These are phyloP conservation scores for Fraxinus dipetala DNA, from an alignment of 305 asterid species.

Conservation along the genomic window DNA sequence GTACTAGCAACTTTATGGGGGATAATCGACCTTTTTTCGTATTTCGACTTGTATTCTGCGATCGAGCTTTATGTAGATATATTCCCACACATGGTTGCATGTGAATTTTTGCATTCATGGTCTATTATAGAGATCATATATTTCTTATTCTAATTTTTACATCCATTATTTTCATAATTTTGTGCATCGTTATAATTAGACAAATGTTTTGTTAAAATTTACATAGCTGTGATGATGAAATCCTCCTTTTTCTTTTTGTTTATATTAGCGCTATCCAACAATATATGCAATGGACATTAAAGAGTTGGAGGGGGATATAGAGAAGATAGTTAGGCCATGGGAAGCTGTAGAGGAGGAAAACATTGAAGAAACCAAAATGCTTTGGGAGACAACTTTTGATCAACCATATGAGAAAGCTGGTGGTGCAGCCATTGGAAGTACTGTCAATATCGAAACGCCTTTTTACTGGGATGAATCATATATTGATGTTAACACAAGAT, in stretches of 20 bases:
- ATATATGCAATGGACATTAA: slow-evolving; percentile 61
- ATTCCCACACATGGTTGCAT: neutral
- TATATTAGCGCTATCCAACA: slow-evolving; percentile 81
- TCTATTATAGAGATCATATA: neutral
- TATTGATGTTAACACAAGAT: slow-evolving; percentile 63
- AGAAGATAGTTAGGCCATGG: slow-evolving; percentile 47
- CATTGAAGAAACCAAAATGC: slow-evolving; percentile 44
- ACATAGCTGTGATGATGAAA: slow-evolving; percentile 17
- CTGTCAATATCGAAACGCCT: slow-evolving; percentile 38
- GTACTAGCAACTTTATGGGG: neutral
- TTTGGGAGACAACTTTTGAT: slow-evolving; percentile 76
- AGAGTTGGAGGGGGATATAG: slow-evolving; percentile 55
- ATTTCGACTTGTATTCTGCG: neutral
- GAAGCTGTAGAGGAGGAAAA: slow-evolving; percentile 49
- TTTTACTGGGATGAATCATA: slow-evolving; percentile 61
- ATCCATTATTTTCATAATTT: neutral
- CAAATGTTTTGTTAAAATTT: slow-evolving; percentile 9
- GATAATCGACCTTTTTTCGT: neutral
- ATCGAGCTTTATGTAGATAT: neutral
- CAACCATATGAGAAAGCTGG: slow-evolving; percentile 90
- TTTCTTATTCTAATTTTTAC: neutral
- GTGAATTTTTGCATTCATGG: neutral
- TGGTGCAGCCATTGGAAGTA: slow-evolving; percentile 40
- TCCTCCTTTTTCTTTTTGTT: neutral
- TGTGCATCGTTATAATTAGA: neutral